Evolutionary conservation across 2,329 filamentous ascomycete genomes (phyloP), one percentile per base, ranked within the genome.

Genomic region (Hypomyces rosellus): DNA sequence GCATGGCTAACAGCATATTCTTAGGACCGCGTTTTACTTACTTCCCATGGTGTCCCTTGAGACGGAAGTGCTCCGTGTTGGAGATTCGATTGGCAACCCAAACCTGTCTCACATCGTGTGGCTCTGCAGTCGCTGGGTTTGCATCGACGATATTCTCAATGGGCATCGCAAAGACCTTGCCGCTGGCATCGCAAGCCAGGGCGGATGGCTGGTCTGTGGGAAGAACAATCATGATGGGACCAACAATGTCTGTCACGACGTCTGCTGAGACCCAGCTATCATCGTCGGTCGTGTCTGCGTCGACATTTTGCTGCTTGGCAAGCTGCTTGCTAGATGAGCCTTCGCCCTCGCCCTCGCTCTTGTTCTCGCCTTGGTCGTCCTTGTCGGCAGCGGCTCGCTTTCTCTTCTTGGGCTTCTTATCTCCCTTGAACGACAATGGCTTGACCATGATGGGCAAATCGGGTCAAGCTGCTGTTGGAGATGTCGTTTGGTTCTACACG

Each of bases 211-310:
- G 80, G 9, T 84, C 80, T 2, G 88, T 88, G 2, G 90, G 86
- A 5, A 97, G 74, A 1, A 95, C 86, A 49, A 97, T 75, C 61
- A 96, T 77, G 46, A 95, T 72, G 1, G 93, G 92, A 0, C 92
- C 93, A 3, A 83, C 75, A 38, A 97, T 78, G 64, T 97, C 92
- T 51, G 74, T 74, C 11, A 83, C 69, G 3, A 73, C 73, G 55
- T 95, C 90, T 58, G 90, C 91, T 4, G 85, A 88, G 4, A 96
- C 90, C 93, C 93, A 99, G 66, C 81, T 89, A 68, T 96, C 89
- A 64, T 95, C 91, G 54, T 83, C 76, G 44, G 77, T 63, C 20
- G 70, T 65, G 5, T 37, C 55, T 57, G 61, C 45, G 46, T 52
- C 48, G 46, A 54, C 39, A 38, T 46, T 25, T 22, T 43, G 38